Evolutionary conservation across 805 yeast genomes (phyloP), one percentile per base, ranked within the genome.

Genomic region (Candida berthetii): DNA sequence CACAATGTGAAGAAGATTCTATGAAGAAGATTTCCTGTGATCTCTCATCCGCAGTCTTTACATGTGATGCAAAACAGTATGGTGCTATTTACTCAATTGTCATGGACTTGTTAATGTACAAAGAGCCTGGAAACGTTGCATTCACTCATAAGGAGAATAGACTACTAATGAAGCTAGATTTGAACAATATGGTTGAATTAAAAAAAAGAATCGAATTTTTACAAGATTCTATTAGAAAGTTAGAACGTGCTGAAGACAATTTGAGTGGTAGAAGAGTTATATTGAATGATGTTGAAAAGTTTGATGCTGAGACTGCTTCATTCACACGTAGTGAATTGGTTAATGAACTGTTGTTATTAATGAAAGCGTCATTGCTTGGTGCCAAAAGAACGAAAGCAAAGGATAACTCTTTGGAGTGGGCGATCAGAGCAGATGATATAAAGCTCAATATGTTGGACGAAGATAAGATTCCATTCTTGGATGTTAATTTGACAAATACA

Each of bases 1-100:
- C 53, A 9, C 60, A 58, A 19, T 31, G 48, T 13, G 64, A 62
- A 22, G 59, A 52, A 7, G 48, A 49, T 4, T 50, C 58, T n/a
- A 57, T 71, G 29, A 68, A 80, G 50, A 68, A 68, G 36, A 57
- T 85, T 17, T 64, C 72, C 10, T 72, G 86, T 13, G 88, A 83
- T 51, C 69, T 86, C 38, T 95, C 96, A 3, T 69, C 75, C 36
- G 74, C 89, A 17, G 71, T 74, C 5, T 71, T 88, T 1, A 68
- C 78, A 6, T 76, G 88, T 40, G 88, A 88, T 41, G 82, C 96
- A 0, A 61, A 64, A 36, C 95, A 88, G 54, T 90, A 86, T 57
- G 69, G 70, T 47, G 70, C 88, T 0, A 60, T 87, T 13, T 85
- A 79, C 54, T 69, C 75, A 14, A 76, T 89, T 31, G 67, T 75